Conservation (phyloP, 2,329 filamentous ascomycete species). For the Colletotrichum caudatum region DNA sequence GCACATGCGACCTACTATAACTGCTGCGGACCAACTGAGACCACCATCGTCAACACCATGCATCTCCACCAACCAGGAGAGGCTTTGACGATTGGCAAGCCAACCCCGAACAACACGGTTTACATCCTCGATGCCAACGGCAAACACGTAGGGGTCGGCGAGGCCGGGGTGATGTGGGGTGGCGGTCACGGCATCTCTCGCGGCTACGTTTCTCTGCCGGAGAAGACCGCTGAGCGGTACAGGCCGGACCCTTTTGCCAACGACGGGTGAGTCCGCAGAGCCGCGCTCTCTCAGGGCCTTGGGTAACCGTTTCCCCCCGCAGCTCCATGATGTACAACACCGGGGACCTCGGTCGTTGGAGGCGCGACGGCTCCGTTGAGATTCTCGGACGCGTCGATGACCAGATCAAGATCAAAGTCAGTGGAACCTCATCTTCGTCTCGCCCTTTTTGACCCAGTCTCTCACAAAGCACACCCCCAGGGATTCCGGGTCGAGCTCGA, state of each 20-base stretch:
- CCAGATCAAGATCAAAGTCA: slow-evolving; percentile 65
- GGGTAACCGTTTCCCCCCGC: not conserved
- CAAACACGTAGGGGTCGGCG: slow-evolving; percentile 58
- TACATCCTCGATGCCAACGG: slow-evolving; percentile 62
- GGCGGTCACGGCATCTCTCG: slow-evolving; percentile 66
- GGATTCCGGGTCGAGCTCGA: slow-evolving; percentile 72
- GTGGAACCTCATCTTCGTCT: not conserved
- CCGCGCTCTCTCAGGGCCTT: fast-evolving
- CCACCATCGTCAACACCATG: slow-evolving; percentile 68
- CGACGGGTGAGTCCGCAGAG: slow-evolving; percentile 58
- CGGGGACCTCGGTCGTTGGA: slow-evolving; percentile 70
- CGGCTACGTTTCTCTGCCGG: slow-evolving; percentile 66
- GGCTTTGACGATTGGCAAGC: slow-evolving; percentile 64
- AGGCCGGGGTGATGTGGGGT: slow-evolving; percentile 67
- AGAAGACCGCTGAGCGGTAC: slow-evolving; percentile 64
- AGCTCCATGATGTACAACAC: slow-evolving; percentile 69
- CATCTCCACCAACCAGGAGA: slow-evolving; percentile 50
- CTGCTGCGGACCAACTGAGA: slow-evolving; percentile 70
- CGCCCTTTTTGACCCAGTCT: not conserved
- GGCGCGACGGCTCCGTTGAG: slow-evolving; percentile 63
- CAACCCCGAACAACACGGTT: slow-evolving; percentile 67
- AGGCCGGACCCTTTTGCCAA: slow-evolving; percentile 62
- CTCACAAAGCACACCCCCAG: slow-evolving; percentile 40
- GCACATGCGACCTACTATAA: slow-evolving; percentile 63
- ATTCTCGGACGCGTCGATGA: slow-evolving; percentile 69